These are phyloP conservation scores for Adenanthera pavonina DNA, from an alignment of 306 rosid genomes.

Conservation along the genomic window DNA sequence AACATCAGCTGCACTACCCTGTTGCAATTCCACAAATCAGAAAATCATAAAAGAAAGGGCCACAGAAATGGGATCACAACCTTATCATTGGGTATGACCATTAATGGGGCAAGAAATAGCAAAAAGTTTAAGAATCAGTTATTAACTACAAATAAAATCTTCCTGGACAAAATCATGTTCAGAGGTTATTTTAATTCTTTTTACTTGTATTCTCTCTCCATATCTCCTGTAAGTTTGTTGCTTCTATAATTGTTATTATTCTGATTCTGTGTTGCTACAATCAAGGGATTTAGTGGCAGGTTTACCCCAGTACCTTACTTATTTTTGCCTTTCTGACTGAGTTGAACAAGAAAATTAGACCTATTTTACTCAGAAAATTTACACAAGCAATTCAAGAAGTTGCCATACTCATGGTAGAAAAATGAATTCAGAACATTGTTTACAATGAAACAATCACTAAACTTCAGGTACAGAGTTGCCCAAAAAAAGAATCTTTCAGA, in stretches of 20 bases:
- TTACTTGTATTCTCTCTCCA: neutral
- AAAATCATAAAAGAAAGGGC: constrained; percentile 26
- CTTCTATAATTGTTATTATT: neutral
- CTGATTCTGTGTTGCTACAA: neutral
- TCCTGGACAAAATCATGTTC: neutral
- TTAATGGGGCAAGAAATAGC: neutral
- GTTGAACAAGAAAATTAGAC: neutral
- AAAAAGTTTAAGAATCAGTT: neutral
- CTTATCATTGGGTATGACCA: neutral
- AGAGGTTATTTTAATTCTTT: neutral
- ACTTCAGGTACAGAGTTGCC: constrained; percentile 4
- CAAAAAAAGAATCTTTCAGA: no score
- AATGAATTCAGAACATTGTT: neutral
- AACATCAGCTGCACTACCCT: constrained; percentile 99
- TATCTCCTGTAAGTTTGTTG: neutral
- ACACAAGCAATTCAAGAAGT: neutral
- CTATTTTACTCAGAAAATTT: neutral
- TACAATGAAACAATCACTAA: constrained; percentile 9
- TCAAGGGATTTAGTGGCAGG: neutral
- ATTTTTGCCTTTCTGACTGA: neutral
- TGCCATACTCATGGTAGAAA: neutral
- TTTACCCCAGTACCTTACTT: neutral
- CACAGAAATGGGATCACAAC: neutral
- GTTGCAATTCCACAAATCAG: constrained; percentile 55
- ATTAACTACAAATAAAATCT: no score